Percentiles rank a stretch among this genome's conserved stretches.
Conservation (phyloP, 2,329 filamentous ascomycete species). For the Cercospora citrullina region DNA sequence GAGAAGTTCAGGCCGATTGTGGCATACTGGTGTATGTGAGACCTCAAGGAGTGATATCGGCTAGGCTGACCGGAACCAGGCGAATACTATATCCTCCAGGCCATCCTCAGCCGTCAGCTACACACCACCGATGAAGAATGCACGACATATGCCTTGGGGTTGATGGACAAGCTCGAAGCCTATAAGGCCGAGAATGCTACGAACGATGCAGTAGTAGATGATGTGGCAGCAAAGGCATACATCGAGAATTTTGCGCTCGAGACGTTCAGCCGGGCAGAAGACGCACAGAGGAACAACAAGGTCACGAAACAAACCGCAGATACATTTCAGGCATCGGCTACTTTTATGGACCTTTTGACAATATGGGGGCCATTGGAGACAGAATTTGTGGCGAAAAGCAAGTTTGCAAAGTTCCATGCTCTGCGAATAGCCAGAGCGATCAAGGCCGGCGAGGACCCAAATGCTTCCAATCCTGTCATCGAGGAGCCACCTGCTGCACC, state of each 20-base stretch:
- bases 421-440: constrained; percentile 86
- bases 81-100: constrained; percentile 89
- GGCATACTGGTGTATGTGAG: constrained; percentile 85
- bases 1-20: constrained; percentile 82
- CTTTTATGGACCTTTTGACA: constrained; percentile 83
- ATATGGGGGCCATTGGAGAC: constrained; percentile 77
- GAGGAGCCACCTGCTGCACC: constrained; percentile 41
- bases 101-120: constrained; percentile 78
- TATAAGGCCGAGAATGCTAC: constrained; percentile 70
- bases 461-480: constrained; percentile 78
- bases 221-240: constrained; percentile 82
- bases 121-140: constrained; percentile 78
- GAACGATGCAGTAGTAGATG: constrained; percentile 83
- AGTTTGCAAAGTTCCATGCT: constrained; percentile 95
- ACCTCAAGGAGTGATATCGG: neutral
- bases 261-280: constrained; percentile 81
- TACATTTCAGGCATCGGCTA: constrained; percentile 88
- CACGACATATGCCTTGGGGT: constrained; percentile 72
- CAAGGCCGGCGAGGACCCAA: constrained; percentile 88
- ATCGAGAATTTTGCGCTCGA: constrained; percentile 92
- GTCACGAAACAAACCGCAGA: constrained; percentile 77
- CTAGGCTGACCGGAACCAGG: constrained; percentile 51
- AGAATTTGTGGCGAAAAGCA: constrained; percentile 82
- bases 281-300: constrained; percentile 71
- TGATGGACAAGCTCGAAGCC: constrained; percentile 91